These are phyloP conservation scores for Stachybotrys elegans DNA, from an alignment of 2,329 filamentous ascomycete species.

Conservation along the genomic window DNA sequence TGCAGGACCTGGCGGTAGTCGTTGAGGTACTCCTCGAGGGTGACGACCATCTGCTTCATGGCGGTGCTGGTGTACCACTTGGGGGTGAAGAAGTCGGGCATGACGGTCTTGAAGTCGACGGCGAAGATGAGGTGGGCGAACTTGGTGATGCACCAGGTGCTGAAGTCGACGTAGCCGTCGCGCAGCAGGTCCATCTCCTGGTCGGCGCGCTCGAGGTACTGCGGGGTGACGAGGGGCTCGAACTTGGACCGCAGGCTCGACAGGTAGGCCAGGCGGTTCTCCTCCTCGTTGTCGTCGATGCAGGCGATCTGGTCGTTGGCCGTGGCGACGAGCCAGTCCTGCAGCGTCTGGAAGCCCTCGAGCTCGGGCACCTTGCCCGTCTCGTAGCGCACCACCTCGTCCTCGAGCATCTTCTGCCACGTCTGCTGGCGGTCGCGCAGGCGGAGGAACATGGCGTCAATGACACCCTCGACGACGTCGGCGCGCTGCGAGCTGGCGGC, in stretches of 20 bases:
- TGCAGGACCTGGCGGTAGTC: constrained; percentile 85
- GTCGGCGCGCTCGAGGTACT: constrained; percentile 71
- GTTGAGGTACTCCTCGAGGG: constrained; percentile 88
- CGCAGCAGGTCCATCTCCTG: constrained; percentile 70
- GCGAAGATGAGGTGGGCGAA: constrained; percentile 86
- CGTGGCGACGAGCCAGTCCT: constrained; percentile 94
- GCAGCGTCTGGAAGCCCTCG: constrained; percentile 70
- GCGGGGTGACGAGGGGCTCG: constrained; percentile 71
- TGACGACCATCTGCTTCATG: constrained; percentile 91
- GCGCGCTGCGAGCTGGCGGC: constrained; percentile 78
- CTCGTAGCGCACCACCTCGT: constrained; percentile 75
- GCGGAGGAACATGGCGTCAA: constrained; percentile 91
- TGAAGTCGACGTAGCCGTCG: constrained; percentile 91
- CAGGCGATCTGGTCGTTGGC: constrained; percentile 98
- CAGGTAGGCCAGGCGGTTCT: constrained; percentile 72
- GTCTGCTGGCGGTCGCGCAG: constrained; percentile 76
- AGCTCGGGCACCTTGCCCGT: constrained; percentile 46
- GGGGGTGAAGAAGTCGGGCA: constrained; percentile 85
- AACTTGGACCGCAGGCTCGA: constrained; percentile 82
- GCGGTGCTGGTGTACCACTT: constrained; percentile 83
- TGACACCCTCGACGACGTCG: constrained; percentile 90
- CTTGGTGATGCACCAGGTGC: constrained; percentile 83
- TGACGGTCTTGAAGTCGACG: constrained; percentile 79
- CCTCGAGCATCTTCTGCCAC: constrained; percentile 85
- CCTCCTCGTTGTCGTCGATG: constrained; percentile 85